Base-by-base conservation (phyloP, 2,329 filamentous ascomycete species). In the Pseudogymnoascus sp. region DNA sequence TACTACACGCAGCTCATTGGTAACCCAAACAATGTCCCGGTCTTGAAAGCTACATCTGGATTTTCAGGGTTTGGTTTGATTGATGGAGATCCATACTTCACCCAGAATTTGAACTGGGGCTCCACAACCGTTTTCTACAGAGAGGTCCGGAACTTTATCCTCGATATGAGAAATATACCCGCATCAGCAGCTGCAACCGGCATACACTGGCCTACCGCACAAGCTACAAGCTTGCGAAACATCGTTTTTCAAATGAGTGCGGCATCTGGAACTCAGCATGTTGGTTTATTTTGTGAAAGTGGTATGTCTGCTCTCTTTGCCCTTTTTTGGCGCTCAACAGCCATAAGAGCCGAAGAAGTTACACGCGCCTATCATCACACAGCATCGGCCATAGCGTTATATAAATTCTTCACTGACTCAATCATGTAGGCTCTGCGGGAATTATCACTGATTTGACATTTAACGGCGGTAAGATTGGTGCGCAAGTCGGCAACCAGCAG, bases 31-130 rank as follows among this genome's bases (percentile, higher is more conserved):
- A 61, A 31, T 41, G 59, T 59, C 5, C 55, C 33, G 37, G n/a
- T 60, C 33, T 64, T 45, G 28, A 62, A 62, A 5, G 62, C 88
- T 2, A 74, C 83, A 1, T 72, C 85, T 38, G 78, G 79, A 69
- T 96, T 96, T 71, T 68, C 80, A 2, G 93, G 91, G 59, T 93
- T 96, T 78, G 91, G 88, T 55, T 84, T 97, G 59, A 88, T 96
- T 67, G 90, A 96, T 72, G 81, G 89, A 3, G 87, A 96, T 70
- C 91, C 91, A 0, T 96, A 96, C 74, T 74, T 43, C 76, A 78
- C 1, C 88, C 88, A 40, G 76, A 72, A 28, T 66, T 90, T 90
- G 78, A 88, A 85, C 85, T 88, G 85, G 75, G 85, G 85, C 70
- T 90, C 90, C 76, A 87, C 90, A 73, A 84, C 82, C 66, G 82